Conservation (phyloP, 495 filamentous ascomycete genomes). For the Thermochaetoides thermophila region DNA sequence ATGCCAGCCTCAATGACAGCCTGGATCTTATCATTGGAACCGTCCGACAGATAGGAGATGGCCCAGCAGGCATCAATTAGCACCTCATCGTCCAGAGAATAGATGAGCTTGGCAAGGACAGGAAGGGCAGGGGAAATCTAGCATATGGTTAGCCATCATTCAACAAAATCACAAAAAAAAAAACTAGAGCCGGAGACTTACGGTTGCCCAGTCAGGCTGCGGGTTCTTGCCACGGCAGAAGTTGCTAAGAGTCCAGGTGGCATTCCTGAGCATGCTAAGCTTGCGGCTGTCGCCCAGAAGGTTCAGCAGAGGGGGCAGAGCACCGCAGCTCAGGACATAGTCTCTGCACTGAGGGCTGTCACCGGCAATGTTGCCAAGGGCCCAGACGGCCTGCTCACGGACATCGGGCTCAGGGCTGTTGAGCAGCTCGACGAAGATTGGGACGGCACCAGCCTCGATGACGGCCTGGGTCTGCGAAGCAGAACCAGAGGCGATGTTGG, state of each 20-base stretch:
- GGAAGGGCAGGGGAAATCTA: constrained; percentile 89
- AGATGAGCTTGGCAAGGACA: constrained; percentile 91
- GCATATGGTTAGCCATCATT: constrained; percentile 10
- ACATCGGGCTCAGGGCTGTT: constrained; percentile 96
- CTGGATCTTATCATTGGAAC: constrained; percentile 98
- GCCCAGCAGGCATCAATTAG: constrained; percentile 99
- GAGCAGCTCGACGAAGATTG: constrained; percentile 94
- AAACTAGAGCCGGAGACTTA: constrained; percentile 34
- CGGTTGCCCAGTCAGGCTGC: constrained; percentile 94
- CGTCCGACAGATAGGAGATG: constrained; percentile 98
- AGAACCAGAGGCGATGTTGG: constrained; percentile 97
- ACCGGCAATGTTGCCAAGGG: constrained; percentile 96
- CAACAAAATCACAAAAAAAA: constrained; percentile 6
- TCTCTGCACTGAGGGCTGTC: constrained; percentile 96
- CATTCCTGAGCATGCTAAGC: constrained; percentile 97
- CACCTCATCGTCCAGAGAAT: constrained; percentile 96
- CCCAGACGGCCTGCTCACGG: constrained; percentile 97
- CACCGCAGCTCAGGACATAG: constrained; percentile 80
- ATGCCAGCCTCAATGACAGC: constrained; percentile 98
- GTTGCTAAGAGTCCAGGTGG: constrained; percentile 98
- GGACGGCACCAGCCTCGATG: constrained; percentile 94
- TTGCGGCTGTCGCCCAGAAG: constrained; percentile 96
- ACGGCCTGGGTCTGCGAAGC: constrained; percentile 97
- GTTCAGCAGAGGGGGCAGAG: constrained; percentile 73
- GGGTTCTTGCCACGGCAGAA: constrained; percentile 99